Evolutionary conservation across 352 stramenopile species (phyloP), one percentile per base, ranked within the genome.

Genomic region (Phytopythium montanum): DNA sequence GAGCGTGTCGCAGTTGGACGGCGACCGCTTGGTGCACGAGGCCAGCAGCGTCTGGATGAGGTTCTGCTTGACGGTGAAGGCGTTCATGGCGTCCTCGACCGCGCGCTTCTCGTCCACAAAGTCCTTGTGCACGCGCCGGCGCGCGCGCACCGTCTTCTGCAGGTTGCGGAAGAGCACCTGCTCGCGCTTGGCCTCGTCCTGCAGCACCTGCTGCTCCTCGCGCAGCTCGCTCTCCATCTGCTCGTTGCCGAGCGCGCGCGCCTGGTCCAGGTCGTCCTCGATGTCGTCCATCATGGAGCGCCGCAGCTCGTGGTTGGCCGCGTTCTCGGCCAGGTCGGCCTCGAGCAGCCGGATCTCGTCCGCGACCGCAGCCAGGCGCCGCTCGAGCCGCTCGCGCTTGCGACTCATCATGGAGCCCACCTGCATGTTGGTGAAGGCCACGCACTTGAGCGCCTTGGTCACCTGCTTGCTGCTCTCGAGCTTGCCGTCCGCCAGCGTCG

Each of bases 371-470:
- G 68, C 46, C 52, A 85, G 75, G 29, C 77, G 72, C 45, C 69
- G 62, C 50, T 70, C 57, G 29, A 87, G 58, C 23, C 77, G 77
- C 51, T 78, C 72, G 59, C 79, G 67, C 49, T 81, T 76, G 51
- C 77, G 77, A 26, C 64, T 52, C 59, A 87, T 75, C 62, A 87
- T 73, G 61, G 81, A 71, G 54, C 75, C 71, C 54, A 82, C 71
- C 59, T 87, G 77, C 65, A 79, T 81, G 65, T 75, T 81, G 59
- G 72, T 81, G 59, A 73, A 83, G 49, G 75, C 75, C 42, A 87
- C 77, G 69, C 68, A 79, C 56, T 87, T 87, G 56, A 87, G 73
- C 54, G 75, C 75, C 62, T 87, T 87, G 54, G 76, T 80, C 56
- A 76, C 73, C 58, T 87, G 77, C 70, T 84, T 82, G 58, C 72